These are phyloP conservation scores for Suillus plorans DNA, from an alignment of 768 basidiomycete species.

Conservation along the genomic window DNA sequence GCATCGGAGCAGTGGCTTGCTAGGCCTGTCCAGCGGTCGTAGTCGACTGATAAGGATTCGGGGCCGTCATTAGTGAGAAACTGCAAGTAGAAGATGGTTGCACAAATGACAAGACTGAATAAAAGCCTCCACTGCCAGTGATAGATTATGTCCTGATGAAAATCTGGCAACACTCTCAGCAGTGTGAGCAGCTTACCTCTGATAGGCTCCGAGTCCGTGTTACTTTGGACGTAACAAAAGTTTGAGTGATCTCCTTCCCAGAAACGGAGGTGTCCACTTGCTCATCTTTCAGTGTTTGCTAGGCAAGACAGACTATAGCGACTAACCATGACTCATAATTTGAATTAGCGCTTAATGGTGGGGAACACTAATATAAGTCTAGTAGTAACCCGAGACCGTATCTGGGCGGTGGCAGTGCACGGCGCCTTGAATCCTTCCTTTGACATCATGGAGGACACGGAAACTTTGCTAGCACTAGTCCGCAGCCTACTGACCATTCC, in stretches of 20 bases:
- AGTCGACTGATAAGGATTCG: not conserved
- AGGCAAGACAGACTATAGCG: not conserved
- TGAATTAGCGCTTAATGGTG: no score
- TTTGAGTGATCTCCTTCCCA: not conserved
- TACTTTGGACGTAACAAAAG: not conserved
- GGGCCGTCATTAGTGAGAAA: not conserved
- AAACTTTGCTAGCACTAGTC: conserved; percentile 67
- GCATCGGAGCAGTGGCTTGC: conserved; percentile 47
- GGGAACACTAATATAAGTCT: no score
- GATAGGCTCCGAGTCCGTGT: not conserved
- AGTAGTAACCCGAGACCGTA: no score
- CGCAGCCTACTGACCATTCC: conserved; percentile 49
- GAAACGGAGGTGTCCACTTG: not conserved
- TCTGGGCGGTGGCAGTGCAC: not conserved
- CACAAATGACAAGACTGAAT: conserved; percentile 9
- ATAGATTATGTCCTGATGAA: not conserved
- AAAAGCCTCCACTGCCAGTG: conserved; percentile 9
- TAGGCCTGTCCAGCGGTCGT: conserved; percentile 24
- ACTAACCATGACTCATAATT: not conserved
- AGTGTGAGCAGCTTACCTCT: not conserved
- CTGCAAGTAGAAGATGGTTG: conserved; percentile 2
- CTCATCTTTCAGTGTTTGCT: not conserved
- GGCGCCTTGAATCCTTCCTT: not conserved
- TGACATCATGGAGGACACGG: conserved; percentile 50
- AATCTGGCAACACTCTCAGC: not conserved